Conservation (phyloP, 306 rosid genomes). For the Astragalus glycyphyllos region DNA sequence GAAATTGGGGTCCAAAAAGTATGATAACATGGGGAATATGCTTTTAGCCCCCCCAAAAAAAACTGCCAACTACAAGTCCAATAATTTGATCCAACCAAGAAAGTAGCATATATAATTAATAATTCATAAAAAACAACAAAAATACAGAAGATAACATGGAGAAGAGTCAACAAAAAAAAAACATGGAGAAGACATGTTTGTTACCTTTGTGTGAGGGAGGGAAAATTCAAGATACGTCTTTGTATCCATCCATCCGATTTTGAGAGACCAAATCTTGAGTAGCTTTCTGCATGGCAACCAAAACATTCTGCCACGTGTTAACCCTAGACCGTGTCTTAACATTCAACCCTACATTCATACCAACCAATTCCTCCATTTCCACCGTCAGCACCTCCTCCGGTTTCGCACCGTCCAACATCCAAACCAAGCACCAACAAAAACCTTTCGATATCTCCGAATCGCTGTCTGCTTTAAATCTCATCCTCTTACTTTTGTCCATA, state of each 20-base stretch:
- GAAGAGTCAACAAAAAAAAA: not conserved
- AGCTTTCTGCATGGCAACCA: conserved; percentile 69
- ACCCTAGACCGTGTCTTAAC: conserved; percentile 64
- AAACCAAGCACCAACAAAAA: conserved; percentile 75
- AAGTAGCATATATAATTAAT: too few relatives aligned
- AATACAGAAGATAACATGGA: too few relatives aligned
- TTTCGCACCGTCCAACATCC: conserved; percentile 69
- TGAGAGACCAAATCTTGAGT: conserved; percentile 41
- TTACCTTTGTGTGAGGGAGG: not conserved
- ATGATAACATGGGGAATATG: not conserved
- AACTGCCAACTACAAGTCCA: not conserved
- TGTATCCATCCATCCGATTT: not conserved
- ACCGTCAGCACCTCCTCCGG: conserved; percentile 59
- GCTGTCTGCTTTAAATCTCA: conserved; percentile 76
- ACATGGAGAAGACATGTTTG: not conserved
- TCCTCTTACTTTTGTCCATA: conserved; percentile 53
- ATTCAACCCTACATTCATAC: conserved; percentile 60
- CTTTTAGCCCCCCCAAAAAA: not conserved
- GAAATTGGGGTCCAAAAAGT: not conserved
- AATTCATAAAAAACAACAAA: too few relatives aligned
- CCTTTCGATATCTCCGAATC: conserved; percentile 89
- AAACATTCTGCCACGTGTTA: conserved; percentile 76
- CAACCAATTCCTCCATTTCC: conserved; percentile 51
- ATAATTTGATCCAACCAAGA: not conserved
- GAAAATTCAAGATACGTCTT: not conserved